phyloP scores from a whole-genome alignment of 2,329 filamentous ascomycete species.

The Clonostachys rosea region DNA sequence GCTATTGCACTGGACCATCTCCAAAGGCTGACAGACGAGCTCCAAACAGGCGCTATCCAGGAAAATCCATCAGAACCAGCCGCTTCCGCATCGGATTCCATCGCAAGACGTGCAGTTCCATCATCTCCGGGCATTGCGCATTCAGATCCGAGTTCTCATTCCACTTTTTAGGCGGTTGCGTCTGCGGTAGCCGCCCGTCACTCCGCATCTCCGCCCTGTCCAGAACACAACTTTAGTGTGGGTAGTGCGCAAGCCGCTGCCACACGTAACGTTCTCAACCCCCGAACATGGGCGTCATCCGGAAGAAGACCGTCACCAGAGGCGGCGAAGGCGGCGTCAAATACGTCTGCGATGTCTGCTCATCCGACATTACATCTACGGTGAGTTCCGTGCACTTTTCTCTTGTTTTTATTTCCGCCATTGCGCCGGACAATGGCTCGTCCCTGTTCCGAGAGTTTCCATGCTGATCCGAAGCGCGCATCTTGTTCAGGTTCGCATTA shows the following conservation, averaged over 20 bases:
- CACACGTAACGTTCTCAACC: conserved; percentile 1
- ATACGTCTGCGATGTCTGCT: conserved; percentile 97
- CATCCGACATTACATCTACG: conserved; percentile 93
- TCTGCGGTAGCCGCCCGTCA: neutral
- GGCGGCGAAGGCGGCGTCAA: conserved; percentile 87
- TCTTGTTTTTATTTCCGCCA: conserved; percentile 1
- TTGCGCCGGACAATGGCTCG: neutral
- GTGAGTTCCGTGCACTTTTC: conserved; percentile 46
- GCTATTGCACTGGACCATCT: too few relatives aligned
- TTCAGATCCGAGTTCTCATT: too few relatives aligned
- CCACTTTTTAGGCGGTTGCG: neutral
- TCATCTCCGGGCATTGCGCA: neutral
- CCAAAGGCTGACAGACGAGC: too few relatives aligned
- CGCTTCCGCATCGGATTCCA: neutral
- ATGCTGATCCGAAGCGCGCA: neutral
- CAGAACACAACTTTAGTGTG: neutral
- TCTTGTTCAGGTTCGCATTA: conserved; percentile 73
- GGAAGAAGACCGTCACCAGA: conserved; percentile 86
- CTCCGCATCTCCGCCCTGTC: neutral
- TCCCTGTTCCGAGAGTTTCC: neutral
- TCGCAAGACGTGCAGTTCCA: neutral
- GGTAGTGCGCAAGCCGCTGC: conserved; percentile 12
- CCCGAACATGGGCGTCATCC: conserved; percentile 78
- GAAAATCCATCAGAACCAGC: neutral
- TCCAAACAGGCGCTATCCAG: too few relatives aligned